Conservation (phyloP, 2,329 filamentous ascomycete genomes). For the Waltergamsia citrina region DNA sequence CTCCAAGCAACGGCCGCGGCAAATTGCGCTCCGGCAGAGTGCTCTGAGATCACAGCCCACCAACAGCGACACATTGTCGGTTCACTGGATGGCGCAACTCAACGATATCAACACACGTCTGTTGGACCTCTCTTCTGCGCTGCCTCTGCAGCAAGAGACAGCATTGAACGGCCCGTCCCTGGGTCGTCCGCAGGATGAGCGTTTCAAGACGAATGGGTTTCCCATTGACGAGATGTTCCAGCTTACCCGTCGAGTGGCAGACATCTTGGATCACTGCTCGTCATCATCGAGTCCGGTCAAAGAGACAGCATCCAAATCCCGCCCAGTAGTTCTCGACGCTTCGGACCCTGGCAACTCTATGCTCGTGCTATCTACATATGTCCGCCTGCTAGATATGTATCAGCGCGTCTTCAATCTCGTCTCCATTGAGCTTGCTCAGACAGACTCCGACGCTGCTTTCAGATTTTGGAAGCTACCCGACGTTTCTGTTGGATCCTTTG, state of each 20-base stretch:
- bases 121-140: slow-evolving; percentile 22
- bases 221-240: slow-evolving; percentile 31
- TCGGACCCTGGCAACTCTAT: slow-evolving; percentile 26
- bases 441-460: slow-evolving; percentile 17
- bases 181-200: slow-evolving; percentile 11
- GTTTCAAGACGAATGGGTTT: slow-evolving; percentile 17
- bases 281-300: slow-evolving; percentile 2
- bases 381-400: slow-evolving; percentile 28
- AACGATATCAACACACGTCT: slow-evolving; percentile 26
- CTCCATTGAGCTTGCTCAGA: slow-evolving; percentile 18
- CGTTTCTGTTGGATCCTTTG: slow-evolving; percentile 28
- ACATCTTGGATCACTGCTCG: slow-evolving; percentile 19
- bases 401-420: slow-evolving; percentile 27
- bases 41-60: slow-evolving; percentile 6
- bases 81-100: slow-evolving; percentile 28
- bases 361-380: slow-evolving; percentile 27
- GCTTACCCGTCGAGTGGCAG: slow-evolving; percentile 24
- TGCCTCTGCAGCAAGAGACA: slow-evolving; percentile 17
- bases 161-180: slow-evolving; percentile 9
- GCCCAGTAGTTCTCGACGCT: slow-evolving; percentile 12
- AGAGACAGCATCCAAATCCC: slow-evolving; percentile 3
- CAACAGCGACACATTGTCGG: slow-evolving; percentile 5
- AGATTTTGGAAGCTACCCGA: slow-evolving; percentile 28
- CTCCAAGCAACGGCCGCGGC: slow-evolving; percentile 14
- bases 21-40: slow-evolving; percentile 19